phyloP scores from a whole-genome alignment of 371 early-diverging fungal species.

The Mortierella sp. region DNA sequence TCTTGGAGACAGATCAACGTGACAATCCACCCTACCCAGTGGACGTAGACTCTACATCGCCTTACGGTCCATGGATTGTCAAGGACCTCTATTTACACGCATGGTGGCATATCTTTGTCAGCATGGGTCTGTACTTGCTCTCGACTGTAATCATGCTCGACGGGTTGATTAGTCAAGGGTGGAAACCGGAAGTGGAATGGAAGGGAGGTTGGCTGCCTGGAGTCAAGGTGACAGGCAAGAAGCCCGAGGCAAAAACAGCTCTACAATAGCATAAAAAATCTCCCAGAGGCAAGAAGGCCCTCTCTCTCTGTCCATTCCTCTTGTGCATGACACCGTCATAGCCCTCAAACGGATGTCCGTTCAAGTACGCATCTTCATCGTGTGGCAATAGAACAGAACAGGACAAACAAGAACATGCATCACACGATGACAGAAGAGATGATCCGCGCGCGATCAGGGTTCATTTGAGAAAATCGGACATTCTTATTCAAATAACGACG shows the following conservation, averaged over 20 bases:
- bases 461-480: too few species aligned
- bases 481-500: too few species aligned
- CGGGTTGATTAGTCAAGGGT: constrained; percentile 40
- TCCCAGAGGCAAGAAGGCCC: too few species aligned
- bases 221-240: constrained; percentile 10
- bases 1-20: not conserved
- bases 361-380: too few species aligned
- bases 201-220: constrained; percentile 35
- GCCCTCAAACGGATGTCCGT: too few species aligned
- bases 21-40: too few species aligned
- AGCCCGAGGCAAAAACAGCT: not conserved
- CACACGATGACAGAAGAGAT: too few species aligned
- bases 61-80: constrained; percentile 16
- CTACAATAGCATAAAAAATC: constrained; percentile 1
- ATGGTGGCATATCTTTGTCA: constrained; percentile 42
- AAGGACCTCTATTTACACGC: constrained; percentile 43
- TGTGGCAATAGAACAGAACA: too few species aligned
- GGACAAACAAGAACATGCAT: too few species aligned
- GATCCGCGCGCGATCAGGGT: too few species aligned
- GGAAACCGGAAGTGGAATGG: constrained; percentile 36
- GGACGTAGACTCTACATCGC: not conserved
- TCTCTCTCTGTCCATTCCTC: too few species aligned
- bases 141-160: constrained; percentile 49
- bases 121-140: constrained; percentile 33
- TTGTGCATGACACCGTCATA: too few species aligned